phyloP scores from a whole-genome alignment of 2,329 filamentous ascomycete species.

The Dactylellina haptotyla region DNA sequence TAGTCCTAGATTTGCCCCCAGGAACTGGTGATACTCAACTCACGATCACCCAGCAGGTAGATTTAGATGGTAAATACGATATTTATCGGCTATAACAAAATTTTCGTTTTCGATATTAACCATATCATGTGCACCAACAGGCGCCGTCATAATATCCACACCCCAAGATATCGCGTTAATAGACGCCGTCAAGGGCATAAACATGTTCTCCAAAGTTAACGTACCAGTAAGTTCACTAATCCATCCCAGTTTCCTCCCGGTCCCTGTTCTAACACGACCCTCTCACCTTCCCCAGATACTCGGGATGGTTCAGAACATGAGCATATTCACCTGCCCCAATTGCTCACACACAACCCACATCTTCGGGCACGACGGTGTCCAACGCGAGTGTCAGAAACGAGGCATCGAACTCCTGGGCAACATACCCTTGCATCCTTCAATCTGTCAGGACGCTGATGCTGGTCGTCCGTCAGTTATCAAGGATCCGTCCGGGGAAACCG shows the following conservation, averaged over 20 bases:
- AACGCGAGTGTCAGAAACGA: constrained; percentile 75
- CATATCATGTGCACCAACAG: constrained; percentile 61
- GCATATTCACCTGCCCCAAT: constrained; percentile 80
- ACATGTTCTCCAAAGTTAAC: constrained; percentile 88
- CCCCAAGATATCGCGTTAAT: constrained; percentile 92
- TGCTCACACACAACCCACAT: constrained; percentile 79
- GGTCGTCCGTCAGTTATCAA: constrained; percentile 91
- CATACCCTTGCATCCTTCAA: constrained; percentile 84
- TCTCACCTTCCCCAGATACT: constrained; percentile 65
- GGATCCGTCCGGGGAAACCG: constrained; percentile 79
- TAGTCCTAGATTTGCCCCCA: constrained; percentile 90
- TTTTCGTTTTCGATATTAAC: not conserved
- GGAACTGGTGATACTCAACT: constrained; percentile 96
- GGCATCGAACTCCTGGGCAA: constrained; percentile 84
- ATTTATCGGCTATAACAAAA: not conserved
- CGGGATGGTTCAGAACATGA: constrained; percentile 93
- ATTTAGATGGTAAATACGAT: constrained; percentile 76
- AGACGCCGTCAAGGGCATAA: constrained; percentile 89
- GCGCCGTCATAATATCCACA: constrained; percentile 87
- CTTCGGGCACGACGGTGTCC: constrained; percentile 75
- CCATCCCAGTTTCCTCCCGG: not conserved
- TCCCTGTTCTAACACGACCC: not conserved
- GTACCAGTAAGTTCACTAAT: constrained; percentile 67
- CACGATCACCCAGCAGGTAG: constrained; percentile 93
- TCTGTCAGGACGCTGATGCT: constrained; percentile 85